Base-by-base conservation (phyloP, 2,329 filamentous ascomycete species). In the Trichoderma arundinaceum region DNA sequence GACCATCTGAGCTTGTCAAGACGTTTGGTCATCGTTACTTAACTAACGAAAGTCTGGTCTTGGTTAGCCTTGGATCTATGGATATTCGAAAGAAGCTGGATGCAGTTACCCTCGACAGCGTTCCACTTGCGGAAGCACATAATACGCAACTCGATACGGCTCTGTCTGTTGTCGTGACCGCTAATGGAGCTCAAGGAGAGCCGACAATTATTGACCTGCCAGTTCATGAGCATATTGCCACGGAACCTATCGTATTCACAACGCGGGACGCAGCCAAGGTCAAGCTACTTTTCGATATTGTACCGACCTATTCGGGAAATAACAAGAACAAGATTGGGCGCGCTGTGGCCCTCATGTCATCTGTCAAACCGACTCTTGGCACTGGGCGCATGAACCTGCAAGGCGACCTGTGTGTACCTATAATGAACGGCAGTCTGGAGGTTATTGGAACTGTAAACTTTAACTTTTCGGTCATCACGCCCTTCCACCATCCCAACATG, bases 11-110 rank as follows among this genome's bases (percentile, higher is more conserved):
- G 69, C 90, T 94, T 5, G 86, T 98, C 69, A 98, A 98, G 78
- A 92, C 92, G 1, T 99, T 98, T 77, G 95, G 95, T 64, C 95
- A 99, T 81, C 88, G 94, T 62, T 99, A 98, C 78, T 84, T 99
- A 58, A 96, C 88, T 17, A 88, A 96, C 59, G 90, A 96, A 72
- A 92, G 92, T 68, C 89, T 99, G 82, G 87, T 99, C 4, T 83
- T 98, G 56, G 94, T 99, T 72, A 97, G 92, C 73, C 81, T 99
- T 8, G 95, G 95, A 0, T 94, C 92, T 0, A 97, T 97, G 92
- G 95, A 99, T 74, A 91, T 92, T 80, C 88, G 93, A 63, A 97
- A 95, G 78, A 85, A 87, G 39, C 81, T 90, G 5, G 87, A 92
- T 52, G 89, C 94, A 0, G 94, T 99, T 52, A 92, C 88, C 69